Percentiles rank a stretch among this genome's conserved stretches.
phyloP scores from a whole-genome alignment of 352 stramenopile species.

The Pilasporangium apinafurcum region DNA sequence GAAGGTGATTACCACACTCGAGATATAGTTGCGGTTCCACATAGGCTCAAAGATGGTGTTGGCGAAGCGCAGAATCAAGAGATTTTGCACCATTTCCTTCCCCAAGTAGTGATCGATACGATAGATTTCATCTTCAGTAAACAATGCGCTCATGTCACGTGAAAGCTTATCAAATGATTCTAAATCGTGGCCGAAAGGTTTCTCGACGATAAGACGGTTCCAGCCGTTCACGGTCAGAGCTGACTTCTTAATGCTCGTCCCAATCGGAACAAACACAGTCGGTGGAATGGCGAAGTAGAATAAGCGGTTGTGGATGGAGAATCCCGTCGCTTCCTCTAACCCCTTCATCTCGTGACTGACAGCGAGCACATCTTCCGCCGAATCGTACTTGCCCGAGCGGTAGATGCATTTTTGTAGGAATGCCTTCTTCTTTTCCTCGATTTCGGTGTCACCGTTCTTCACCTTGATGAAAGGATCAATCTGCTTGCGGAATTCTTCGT shows the following conservation, averaged over 20 bases:
- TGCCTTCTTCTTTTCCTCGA: constrained; percentile 36
- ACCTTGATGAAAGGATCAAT: constrained; percentile 62
- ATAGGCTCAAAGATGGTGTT: constrained; percentile 97
- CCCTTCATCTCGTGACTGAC: constrained; percentile 68
- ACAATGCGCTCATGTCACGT: constrained; percentile 77
- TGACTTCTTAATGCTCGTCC: constrained; percentile 88
- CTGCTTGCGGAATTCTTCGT: constrained; percentile 82
- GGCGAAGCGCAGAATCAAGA: constrained; percentile 94
- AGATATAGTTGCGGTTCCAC: constrained; percentile 96
- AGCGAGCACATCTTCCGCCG: constrained; percentile 64
- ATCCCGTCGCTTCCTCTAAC: constrained; percentile 48
- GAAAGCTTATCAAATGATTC: constrained; percentile 90
- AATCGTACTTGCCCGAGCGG: constrained; percentile 80
- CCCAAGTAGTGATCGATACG: constrained; percentile 96
- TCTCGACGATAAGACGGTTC: constrained; percentile 97
- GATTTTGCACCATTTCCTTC: constrained; percentile 99
- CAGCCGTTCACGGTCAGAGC: constrained; percentile 88
- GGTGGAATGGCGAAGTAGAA: constrained; percentile 98
- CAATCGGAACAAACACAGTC: constrained; percentile 93
- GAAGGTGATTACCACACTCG: constrained; percentile 95
- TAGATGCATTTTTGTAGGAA: constrained; percentile 79
- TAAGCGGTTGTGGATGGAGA: constrained; percentile 64
- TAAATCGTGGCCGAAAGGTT: constrained; percentile 97
- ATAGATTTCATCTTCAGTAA: constrained; percentile 90
- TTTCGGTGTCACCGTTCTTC: constrained; percentile 46